Base-by-base conservation (phyloP, 1,284 basidiomycete genomes). In the Malassezia vespertilionis region DNA sequence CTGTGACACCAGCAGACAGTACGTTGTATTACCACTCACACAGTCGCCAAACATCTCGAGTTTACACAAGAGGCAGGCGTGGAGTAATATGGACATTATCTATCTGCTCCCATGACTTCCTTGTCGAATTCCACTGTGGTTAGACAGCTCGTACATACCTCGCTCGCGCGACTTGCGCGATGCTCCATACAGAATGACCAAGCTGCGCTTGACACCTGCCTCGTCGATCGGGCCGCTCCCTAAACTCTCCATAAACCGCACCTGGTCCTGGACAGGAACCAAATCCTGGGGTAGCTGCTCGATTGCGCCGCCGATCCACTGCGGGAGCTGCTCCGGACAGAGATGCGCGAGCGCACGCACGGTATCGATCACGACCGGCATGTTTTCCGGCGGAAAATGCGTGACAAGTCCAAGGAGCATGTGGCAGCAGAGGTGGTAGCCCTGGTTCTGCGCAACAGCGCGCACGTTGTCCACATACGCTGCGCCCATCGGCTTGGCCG, bases 1-100 rank as follows among this genome's bases (percentile, higher is more conserved):
- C 90, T 0, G 91, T 97, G 33, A 84, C 82, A 1, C 79, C 81
- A 53, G 79, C 82, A 12, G 91, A 97, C 75, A 89, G 93, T 53
- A 34, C 44, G 47, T 53, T 33, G 6, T 0, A 14, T 14, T n/a
- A 11, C 28, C 22, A 22, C 28, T 27, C 2, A 14, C 44, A 12
- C 44, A 53, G 49, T 67, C 63, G 80, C 79, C 74, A 82, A 80
- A 67, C 89, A 96, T 68, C 82, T 89, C 10, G 80, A 84, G 33
- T 97, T 93, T 80, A 95, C 90, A 36, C 82, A 80, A 69, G 89
- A 95, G 63, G 72, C 73, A 41, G 77, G 77, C 21, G 41, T 65
- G 14, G 68, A 69, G 31, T 69, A 50, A 36, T 9, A 15, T n/a
- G n/a, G n/a, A n/a, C n/a, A n/a, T 30, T 8, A 32, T 31, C 18